Conservation (phyloP, 805 yeast genomes). For the Wickerhamomyces rabaulensis region DNA sequence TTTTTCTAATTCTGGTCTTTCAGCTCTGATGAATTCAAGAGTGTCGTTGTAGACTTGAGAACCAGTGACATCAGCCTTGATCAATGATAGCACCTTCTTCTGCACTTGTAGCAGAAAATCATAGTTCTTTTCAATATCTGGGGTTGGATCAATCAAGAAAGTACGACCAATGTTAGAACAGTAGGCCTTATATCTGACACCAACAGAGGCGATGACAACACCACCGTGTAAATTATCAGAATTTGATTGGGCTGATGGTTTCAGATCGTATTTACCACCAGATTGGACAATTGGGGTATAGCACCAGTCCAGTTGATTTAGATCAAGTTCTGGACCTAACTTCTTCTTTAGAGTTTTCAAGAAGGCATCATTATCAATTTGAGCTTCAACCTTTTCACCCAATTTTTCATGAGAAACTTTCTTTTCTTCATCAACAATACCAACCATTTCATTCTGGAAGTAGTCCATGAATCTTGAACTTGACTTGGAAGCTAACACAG, state of each 20-base stretch:
- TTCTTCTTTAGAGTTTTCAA: constrained; percentile 50
- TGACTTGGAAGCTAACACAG: constrained; percentile 70
- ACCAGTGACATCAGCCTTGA: constrained; percentile 58
- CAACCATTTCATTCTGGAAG: constrained; percentile 84
- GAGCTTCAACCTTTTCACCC: constrained; percentile 71
- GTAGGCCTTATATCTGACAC: constrained; percentile 82
- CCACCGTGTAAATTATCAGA: constrained; percentile 64
- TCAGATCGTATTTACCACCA: constrained; percentile 79
- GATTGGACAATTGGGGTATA: constrained; percentile 88
- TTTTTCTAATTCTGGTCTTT: constrained; percentile 58
- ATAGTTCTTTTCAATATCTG: constrained; percentile 72
- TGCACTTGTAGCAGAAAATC: constrained; percentile 71
- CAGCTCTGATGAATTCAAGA: constrained; percentile 50
- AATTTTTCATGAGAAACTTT: constrained; percentile 68
- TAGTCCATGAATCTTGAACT: constrained; percentile 74
- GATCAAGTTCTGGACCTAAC: constrained; percentile 65
- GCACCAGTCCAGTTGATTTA: constrained; percentile 83
- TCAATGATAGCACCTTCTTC: constrained; percentile 47
- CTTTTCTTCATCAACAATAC: constrained; percentile 79
- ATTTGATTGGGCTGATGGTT: constrained; percentile 75
- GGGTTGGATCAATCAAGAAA: constrained; percentile 83
- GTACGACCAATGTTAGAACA: constrained; percentile 87
- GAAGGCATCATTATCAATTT: constrained; percentile 75
- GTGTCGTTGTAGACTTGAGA: constrained; percentile 68
- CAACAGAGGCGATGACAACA: constrained; percentile 77